These are phyloP conservation scores for Aureobasidium mangrovei DNA, from an alignment of 2,329 filamentous ascomycete genomes.

Conservation along the genomic window DNA sequence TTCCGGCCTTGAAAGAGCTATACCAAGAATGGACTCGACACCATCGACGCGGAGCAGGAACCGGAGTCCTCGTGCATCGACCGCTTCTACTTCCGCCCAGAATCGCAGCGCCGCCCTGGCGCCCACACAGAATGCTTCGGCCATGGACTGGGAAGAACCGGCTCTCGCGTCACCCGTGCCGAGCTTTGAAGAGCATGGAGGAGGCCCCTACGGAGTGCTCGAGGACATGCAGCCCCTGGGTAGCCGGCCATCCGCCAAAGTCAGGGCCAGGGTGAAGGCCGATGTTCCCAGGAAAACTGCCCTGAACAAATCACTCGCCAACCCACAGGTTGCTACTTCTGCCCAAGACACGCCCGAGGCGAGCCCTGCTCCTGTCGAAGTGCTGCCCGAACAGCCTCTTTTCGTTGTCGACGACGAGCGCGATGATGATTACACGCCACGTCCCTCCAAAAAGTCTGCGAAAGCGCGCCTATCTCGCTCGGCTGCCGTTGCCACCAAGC, in stretches of 20 bases:
- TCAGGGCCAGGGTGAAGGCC: constrained; percentile 47
- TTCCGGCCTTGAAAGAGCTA: not conserved
- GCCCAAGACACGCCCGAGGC: constrained; percentile 39
- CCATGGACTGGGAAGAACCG: constrained; percentile 45
- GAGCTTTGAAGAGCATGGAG: constrained; percentile 69
- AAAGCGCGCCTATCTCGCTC: constrained; percentile 24
- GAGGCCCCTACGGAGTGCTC: constrained; percentile 66
- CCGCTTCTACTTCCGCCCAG: not conserved
- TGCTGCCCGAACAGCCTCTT: constrained; percentile 24
- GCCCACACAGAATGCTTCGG: not conserved
- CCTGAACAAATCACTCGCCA: constrained; percentile 34
- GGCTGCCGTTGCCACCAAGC: constrained; percentile 1
- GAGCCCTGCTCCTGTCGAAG: constrained; percentile 32
- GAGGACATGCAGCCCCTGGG: constrained; percentile 79
- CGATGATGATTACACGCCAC: constrained; percentile 39
- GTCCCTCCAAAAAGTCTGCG: constrained; percentile 26
- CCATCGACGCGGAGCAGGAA: constrained; percentile 5
- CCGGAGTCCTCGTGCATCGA: constrained; percentile 6
- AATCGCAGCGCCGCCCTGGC: not conserved
- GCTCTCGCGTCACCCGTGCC: constrained; percentile 45
- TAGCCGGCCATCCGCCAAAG: constrained; percentile 54
- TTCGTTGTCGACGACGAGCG: constrained; percentile 36
- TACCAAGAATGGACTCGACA: constrained; percentile 7
- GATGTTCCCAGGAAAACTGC: constrained; percentile 33
- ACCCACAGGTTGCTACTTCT: constrained; percentile 29